Evolutionary conservation across 371 early-diverging fungal species (phyloP), one percentile per base, ranked within the genome.

Genomic region (Coemansia sp.): DNA sequence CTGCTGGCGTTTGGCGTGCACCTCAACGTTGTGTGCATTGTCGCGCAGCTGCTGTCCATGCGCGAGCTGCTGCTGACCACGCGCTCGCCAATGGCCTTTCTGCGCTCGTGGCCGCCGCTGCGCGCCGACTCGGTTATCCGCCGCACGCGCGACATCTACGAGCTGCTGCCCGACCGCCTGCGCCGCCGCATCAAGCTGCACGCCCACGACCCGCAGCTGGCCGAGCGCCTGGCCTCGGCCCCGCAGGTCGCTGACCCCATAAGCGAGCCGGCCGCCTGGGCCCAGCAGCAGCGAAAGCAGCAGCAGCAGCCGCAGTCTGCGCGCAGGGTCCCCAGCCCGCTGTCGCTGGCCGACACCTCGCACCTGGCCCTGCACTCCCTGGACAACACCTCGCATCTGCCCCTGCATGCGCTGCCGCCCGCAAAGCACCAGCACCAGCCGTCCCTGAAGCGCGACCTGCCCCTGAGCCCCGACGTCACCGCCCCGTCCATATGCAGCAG

Each of bases 1-100:
- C 81, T 91, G 69, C 80, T 97, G 61, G 90, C 94, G 1, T 91
- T 84, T 74, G 98, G 98, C 5, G 81, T 93, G 47, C 95, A 97
- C 77, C 80, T 94, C 43, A 96, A 96, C 64, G 88, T 97, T 31
- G 69, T 96, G 3, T 92, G 90, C 72, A 87, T 94, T 44, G 86
- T 94, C 54, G 90, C 93, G 31, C 94, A 93, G 64, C 65, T 97
- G 50, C 70, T 88, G 4, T 60, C 87, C 38, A 90, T 94, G 59
- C 83, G 92, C 8, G 79, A 85, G 44, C 84, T 91, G n/a, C 77
- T 95, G 2, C 62, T 95, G 55, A 77, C 78, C 1, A 75, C 78
- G 58, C 29, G 77, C 80, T 88, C 90, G 59, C 95, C 97, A 3
- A 89, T 88, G 81, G 86, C 86, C 56, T 76, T 92, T 8, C 79